phyloP scores from a whole-genome alignment of 208 protist species.

The Leishmania martiniquensis region DNA sequence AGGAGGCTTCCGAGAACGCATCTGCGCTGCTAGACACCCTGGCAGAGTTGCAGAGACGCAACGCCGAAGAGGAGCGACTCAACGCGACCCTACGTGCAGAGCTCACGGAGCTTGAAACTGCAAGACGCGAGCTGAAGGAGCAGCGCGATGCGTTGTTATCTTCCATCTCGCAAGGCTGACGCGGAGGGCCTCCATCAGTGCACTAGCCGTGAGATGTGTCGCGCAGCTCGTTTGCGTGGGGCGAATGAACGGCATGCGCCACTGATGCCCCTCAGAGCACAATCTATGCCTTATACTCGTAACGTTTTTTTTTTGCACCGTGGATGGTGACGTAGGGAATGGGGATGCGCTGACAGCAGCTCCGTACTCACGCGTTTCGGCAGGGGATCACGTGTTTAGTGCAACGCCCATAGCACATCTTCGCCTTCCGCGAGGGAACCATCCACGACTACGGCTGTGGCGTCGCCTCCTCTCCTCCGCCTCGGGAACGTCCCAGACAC shows the following conservation, averaged over 20 bases:
- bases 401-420: neutral
- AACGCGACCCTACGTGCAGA: constrained; percentile 34
- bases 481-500: no score
- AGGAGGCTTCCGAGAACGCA: constrained; percentile 2
- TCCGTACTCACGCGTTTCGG: neutral
- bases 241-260: neutral
- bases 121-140: constrained; percentile 16
- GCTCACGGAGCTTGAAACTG: constrained; percentile 26
- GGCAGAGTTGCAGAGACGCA: constrained; percentile 7
- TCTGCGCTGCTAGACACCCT: constrained; percentile 10
- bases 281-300: neutral
- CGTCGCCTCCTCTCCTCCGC: neutral
- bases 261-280: neutral
- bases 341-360: neutral
- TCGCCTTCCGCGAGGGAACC: neutral
- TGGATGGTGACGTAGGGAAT: neutral
- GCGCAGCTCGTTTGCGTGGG: neutral
- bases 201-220: no score
- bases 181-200: neutral
- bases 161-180: neutral
- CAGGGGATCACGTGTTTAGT: neutral
- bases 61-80: constrained; percentile 11
- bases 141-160: constrained; percentile 22
- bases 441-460: no score
- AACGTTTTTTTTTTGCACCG: neutral